Base-by-base conservation (phyloP, 257 asterid species). In the Petunia axillaris region DNA sequence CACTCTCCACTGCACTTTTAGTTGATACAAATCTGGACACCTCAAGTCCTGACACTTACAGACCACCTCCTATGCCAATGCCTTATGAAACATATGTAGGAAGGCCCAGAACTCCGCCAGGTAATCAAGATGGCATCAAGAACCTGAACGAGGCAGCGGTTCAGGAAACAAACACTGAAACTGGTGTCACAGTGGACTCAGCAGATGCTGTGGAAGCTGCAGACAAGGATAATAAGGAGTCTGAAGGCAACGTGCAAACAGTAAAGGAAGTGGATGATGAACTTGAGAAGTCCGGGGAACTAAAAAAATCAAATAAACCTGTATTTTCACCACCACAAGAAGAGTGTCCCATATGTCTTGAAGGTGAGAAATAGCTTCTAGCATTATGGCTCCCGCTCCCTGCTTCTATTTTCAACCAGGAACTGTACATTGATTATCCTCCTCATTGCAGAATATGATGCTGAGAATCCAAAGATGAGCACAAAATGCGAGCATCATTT, bases 261-360 rank as follows among this genome's bases (percentile, higher is more conserved):
- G 62, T 81, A 25, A 81, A 88, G 80, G 95, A 88, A 75, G 85
- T 82, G 73, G 90, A 87, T 43, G 89, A 89, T 81, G 92, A 83
- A 13, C 63, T 79, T 16, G 86, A 89, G 80, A 80, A 89, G 4
- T 83, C 93, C 55, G 91, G 81, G 3, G 93, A 92, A 25, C 87
- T 91, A 50, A 90, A 92, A 80, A 92, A 92, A 88, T 78, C 92
- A 54, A 83, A 71, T 59, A 82, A 84, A 77, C 83, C 88, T 80
- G 55, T 78, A 40, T 50, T 85, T 73, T 82, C 85, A 67, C 70
- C 86, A 9, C 83, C 89, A 81, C 84, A 67, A 82, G 94, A 91
- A 53, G 98, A 94, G 89, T 95, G 99, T 68, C 99, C 98, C 80
- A 95, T 91, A 83, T 95, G 99, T 87, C 92, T 95, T 64, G 99